Base-by-base conservation (phyloP, 1,284 basidiomycete genomes). In the Leccinum glutinopallens region DNA sequence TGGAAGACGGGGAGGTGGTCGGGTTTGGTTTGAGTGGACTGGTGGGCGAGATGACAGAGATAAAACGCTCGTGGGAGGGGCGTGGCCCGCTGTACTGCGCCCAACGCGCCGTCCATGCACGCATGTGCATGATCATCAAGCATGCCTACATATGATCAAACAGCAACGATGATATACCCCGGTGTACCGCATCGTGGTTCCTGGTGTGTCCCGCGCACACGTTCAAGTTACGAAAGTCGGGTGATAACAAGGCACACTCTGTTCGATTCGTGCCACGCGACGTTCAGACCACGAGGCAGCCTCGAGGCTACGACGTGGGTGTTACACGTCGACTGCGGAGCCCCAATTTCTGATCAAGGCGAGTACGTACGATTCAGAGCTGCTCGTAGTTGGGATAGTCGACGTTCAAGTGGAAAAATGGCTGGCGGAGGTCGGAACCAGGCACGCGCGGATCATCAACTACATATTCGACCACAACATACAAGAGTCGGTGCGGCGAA, bases 1-100 rank as follows among this genome's bases (percentile, higher is more conserved):
- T 72, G 1, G 63, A 69, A 39, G 66, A 66, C 4, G 73, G 67
- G 4, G 15, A 66, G 58, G 69, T 76, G 29, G 59, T 68, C 37
- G 76, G 76, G 46, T 72, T 76, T 63, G 73, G 75, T n/a, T 8
- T 74, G 4, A 65, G 65, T 25, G 67, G 72, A 35, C 19, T 68
- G 15, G 62, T 66, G 3, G 70, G 32, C 1, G 58, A 62, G 33
- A 19, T 63, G 64, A 68, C 62, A 6, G 71, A 73, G 41, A 53
- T 49, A 43, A 22, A 43, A 25, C 32, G 32, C 29, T 29, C 64
- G 35, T 54, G 64, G 58, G 29, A 29, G 58, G 15, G 41, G 46
- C 46, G 29, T 61, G 64, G 58, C 35, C 37, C n/a, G n/a, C 12
- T 46, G 41, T 43, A 29, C 25, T 43, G n/a, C 43, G n/a, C 5